Percentiles rank a stretch among this genome's conserved stretches.
phyloP scores from a whole-genome alignment of 805 yeast species.

The Ogataea siamensis region DNA sequence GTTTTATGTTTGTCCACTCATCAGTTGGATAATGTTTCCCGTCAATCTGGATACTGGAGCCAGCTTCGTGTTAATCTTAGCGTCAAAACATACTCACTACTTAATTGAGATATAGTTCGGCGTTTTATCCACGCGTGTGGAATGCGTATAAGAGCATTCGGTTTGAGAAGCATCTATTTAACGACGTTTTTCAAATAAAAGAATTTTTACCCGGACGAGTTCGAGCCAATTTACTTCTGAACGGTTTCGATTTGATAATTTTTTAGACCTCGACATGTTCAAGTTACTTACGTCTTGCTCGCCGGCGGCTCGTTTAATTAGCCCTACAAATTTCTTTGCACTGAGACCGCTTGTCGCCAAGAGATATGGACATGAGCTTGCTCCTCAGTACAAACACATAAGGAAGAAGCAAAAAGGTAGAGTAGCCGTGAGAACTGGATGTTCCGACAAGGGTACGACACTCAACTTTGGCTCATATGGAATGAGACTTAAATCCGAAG shows the following conservation, averaged over 20 bases:
- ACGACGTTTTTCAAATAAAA: too few species aligned
- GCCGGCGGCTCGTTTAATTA: background rate
- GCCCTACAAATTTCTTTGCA: background rate
- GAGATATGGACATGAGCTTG: constrained; percentile 63
- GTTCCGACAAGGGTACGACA: constrained; percentile 85
- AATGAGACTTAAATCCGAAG: constrained; percentile 83
- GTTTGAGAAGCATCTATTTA: too few species aligned
- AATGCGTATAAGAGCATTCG: too few species aligned
- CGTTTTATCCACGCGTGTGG: too few species aligned
- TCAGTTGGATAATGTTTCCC: constrained; percentile 59
- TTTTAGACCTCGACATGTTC: too few species aligned
- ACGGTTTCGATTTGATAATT: too few species aligned
- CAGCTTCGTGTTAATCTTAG: background rate
- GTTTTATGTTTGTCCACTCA: constrained; percentile 84
- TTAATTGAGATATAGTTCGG: too few species aligned
- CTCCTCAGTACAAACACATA: constrained; percentile 69
- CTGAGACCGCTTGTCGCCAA: constrained; percentile 14
- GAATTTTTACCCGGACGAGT: too few species aligned
- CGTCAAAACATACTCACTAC: background rate
- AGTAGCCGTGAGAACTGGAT: constrained; percentile 92
- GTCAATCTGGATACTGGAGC: constrained; percentile 32
- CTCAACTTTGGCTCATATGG: constrained; percentile 83
- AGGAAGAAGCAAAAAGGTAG: constrained; percentile 90
- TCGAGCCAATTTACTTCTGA: too few species aligned
- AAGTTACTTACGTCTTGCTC: background rate